These are phyloP conservation scores for Epichloe coenophiala DNA, from an alignment of 2,329 filamentous ascomycete species.

Conservation along the genomic window DNA sequence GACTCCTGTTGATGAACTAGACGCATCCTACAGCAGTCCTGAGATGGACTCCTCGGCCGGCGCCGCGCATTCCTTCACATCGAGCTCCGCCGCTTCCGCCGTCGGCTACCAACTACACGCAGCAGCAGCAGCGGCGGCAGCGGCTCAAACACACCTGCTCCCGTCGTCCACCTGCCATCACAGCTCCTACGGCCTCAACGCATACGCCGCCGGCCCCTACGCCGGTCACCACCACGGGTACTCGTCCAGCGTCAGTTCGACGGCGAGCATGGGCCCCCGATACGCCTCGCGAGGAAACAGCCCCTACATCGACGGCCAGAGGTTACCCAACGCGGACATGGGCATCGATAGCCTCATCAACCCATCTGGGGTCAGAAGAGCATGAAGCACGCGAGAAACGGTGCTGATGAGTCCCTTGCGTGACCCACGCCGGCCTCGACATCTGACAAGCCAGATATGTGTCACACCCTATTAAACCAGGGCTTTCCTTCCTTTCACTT, in stretches of 20 bases:
- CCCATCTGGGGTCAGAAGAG: conserved; percentile 24
- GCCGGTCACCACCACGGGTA: conserved; percentile 28
- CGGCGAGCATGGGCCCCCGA: conserved; percentile 23
- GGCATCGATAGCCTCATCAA: conserved; percentile 47
- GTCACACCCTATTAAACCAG: no score
- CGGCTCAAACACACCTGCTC: background rate
- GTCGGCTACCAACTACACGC: conserved; percentile 1
- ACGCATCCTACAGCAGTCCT: conserved; percentile 42
- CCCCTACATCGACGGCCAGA: conserved; percentile 32
- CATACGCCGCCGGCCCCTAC: conserved; percentile 9
- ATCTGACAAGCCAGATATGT: no score
- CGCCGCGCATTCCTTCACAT: conserved; percentile 23
- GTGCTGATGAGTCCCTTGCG: no score
- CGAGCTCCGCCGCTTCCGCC: conserved; percentile 19
- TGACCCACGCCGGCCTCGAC: background rate
- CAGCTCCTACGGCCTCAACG: conserved; percentile 10
- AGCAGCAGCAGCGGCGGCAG: background rate
- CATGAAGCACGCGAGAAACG: background rate
- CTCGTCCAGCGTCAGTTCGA: conserved; percentile 41
- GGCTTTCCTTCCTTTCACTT: no score
- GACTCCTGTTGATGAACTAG: conserved; percentile 45
- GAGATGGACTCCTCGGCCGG: conserved; percentile 31
- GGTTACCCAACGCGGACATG: conserved; percentile 46
- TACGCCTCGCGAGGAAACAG: conserved; percentile 22
- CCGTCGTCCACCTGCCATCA: conserved; percentile 6